Percentiles rank a stretch among this genome's conserved stretches.
phyloP scores from a whole-genome alignment of 352 stramenopile genomes.

The Phytopythium mirpurense region DNA sequence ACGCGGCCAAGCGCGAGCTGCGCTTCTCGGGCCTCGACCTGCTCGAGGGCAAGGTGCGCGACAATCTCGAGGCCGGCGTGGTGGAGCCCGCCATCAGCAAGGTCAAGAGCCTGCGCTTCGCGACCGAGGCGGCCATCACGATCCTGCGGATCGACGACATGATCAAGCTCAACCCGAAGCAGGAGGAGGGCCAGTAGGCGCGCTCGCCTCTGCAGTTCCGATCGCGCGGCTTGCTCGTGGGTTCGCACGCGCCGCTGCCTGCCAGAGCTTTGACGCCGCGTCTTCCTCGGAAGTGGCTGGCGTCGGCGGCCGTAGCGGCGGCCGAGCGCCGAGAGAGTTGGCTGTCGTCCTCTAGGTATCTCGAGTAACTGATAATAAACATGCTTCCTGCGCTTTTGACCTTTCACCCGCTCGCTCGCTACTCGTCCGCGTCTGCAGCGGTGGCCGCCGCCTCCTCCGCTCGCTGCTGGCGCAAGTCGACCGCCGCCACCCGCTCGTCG shows the following conservation, averaged over 20 bases:
- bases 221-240: background rate
- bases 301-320: background rate
- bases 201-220: constrained; percentile 4
- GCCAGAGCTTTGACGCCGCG: background rate
- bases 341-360: background rate
- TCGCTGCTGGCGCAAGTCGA: constrained; percentile 49
- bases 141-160: constrained; percentile 99
- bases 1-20: constrained; percentile 66
- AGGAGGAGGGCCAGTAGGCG: constrained; percentile 71
- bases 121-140: constrained; percentile 98
- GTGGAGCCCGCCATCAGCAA: constrained; percentile 99
- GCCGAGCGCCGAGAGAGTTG: background rate
- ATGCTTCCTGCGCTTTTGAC: constrained; percentile 23
- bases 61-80: constrained; percentile 97
- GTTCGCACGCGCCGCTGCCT: background rate
- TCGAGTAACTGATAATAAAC: constrained; percentile 29
- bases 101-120: constrained; percentile 99
- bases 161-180: constrained; percentile 94
- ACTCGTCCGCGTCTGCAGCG: constrained; percentile 7
- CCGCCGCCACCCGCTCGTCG: constrained; percentile 53
- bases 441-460: constrained; percentile 21
- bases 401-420: constrained; percentile 5
- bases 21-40: constrained; percentile 95
- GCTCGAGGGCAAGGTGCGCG: constrained; percentile 90
- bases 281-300: background rate